Percentiles rank a stretch among this genome's conserved stretches.
phyloP scores from a whole-genome alignment of 352 stramenopile species.

The Phytophthora pinifolia region DNA sequence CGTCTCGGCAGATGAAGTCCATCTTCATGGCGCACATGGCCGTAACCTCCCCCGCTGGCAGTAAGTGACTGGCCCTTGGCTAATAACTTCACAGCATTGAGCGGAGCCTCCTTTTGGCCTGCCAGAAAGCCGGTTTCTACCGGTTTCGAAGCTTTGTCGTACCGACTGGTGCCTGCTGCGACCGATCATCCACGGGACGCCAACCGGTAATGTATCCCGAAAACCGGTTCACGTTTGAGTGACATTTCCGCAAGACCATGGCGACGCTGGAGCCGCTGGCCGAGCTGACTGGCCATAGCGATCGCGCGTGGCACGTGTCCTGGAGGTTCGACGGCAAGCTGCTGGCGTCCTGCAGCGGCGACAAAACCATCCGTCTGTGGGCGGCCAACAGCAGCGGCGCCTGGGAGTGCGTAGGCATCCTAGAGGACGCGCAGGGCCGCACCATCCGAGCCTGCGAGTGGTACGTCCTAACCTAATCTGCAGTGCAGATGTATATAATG shows the following conservation, averaged over 20 bases:
- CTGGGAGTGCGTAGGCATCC: conserved; percentile 91
- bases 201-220: conserved; percentile 3
- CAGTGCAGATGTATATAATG: background rate
- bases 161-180: background rate
- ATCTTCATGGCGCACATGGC: conserved; percentile 82
- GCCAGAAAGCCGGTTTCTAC: background rate
- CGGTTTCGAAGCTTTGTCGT: background rate
- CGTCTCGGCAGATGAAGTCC: conserved; percentile 80
- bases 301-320: conserved; percentile 91
- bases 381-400: conserved; percentile 30
- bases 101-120: background rate
- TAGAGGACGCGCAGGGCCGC: conserved; percentile 93
- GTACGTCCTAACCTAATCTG: conserved; percentile 32
- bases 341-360: conserved; percentile 89
- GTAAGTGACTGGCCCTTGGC: conserved; percentile 12
- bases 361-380: conserved; percentile 90
- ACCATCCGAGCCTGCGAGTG: conserved; percentile 96
- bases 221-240: background rate
- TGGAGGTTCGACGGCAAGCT: conserved; percentile 87
- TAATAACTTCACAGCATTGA: background rate
- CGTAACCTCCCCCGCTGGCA: background rate
- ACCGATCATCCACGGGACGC: background rate
- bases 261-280: conserved; percentile 45
- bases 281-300: conserved; percentile 82
- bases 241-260: conserved; percentile 5